phyloP scores from a whole-genome alignment of 2,329 filamentous ascomycete genomes.

The Amylocarpus encephaloides region DNA sequence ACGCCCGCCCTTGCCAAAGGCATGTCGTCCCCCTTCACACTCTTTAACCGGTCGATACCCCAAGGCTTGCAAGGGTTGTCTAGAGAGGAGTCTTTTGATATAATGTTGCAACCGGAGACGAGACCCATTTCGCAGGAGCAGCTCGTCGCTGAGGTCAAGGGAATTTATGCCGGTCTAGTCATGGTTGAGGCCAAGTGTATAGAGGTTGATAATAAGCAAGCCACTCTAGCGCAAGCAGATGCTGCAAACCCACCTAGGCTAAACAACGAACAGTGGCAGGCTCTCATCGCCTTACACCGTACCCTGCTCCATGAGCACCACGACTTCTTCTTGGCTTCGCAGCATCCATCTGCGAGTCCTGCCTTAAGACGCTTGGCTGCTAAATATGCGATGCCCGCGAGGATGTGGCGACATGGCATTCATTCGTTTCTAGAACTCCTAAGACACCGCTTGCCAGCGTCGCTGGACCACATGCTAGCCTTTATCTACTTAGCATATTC shows the following conservation, averaged over 20 bases:
- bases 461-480: constrained; percentile 77
- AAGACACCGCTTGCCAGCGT: constrained; percentile 63
- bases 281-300: constrained; percentile 5
- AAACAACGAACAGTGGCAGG: constrained; percentile 49
- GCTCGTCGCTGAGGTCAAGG: constrained; percentile 11
- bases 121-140: constrained; percentile 33
- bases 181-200: constrained; percentile 86
- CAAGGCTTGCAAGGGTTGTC: neutral
- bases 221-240: constrained; percentile 41
- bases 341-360: constrained; percentile 70
- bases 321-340: constrained; percentile 34
- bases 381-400: constrained; percentile 73
- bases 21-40: neutral
- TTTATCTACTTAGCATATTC: constrained; percentile 85
- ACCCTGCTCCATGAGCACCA: constrained; percentile 6
- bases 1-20: neutral
- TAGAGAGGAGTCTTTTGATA: constrained; percentile 2
- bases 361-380: constrained; percentile 23
- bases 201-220: constrained; percentile 63
- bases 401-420: constrained; percentile 87
- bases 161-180: constrained; percentile 70
- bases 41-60: neutral
- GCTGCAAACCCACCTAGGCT: constrained; percentile 36
- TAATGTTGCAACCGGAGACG: constrained; percentile 5
- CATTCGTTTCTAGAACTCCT: constrained; percentile 74